Evolutionary conservation across 2,329 filamentous ascomycete genomes (phyloP), one percentile per base, ranked within the genome.

Genomic region (Alternaria dauci): DNA sequence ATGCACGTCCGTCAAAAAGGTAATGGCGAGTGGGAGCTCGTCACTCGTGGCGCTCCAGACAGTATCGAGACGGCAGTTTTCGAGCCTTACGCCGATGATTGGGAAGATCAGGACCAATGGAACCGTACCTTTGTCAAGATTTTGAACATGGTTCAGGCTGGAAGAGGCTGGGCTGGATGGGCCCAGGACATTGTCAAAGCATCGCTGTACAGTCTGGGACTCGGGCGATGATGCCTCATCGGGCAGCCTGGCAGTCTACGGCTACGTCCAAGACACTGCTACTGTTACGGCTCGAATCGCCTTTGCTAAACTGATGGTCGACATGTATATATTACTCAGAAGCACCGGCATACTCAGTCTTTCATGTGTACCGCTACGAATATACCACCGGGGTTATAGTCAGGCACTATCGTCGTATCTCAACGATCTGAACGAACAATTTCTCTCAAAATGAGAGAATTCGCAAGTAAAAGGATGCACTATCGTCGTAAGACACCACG

Each of bases 51-150:
- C 7, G 63, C 70, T 4, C 60, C 68, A 11, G 73, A 68, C 12
- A 78, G 75, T 28, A 72, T 69, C 46, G 80, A 83, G 52, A 78
- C 78, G 34, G 84, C 83, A 0, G 75, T 87, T 1, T 90, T 87
- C 84, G 89, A 91, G 71, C 79, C 84, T 44, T 88, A 87, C 72
- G 87, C 82, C 0, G 80, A 88, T 63, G 87, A 89, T 67, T 87
- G 84, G 67, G 80, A 83, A 58, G 81, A 85, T 61, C 80, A 81
- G 16, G 88, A 90, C 69, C 73, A 80, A 2, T 90, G 89, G 69
- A 80, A 82, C 25, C 78, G 81, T 59, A 82, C 85, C 39, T 81
- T 87, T 55, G 74, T 90, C 2, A 76, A 78, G 41, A 63, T 89
- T 59, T 47, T 90, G 65, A 88, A 89, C 69, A 70, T 80, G 30